These are phyloP conservation scores for Calycina marina DNA, from an alignment of 2,329 filamentous ascomycete species.

Conservation along the genomic window DNA sequence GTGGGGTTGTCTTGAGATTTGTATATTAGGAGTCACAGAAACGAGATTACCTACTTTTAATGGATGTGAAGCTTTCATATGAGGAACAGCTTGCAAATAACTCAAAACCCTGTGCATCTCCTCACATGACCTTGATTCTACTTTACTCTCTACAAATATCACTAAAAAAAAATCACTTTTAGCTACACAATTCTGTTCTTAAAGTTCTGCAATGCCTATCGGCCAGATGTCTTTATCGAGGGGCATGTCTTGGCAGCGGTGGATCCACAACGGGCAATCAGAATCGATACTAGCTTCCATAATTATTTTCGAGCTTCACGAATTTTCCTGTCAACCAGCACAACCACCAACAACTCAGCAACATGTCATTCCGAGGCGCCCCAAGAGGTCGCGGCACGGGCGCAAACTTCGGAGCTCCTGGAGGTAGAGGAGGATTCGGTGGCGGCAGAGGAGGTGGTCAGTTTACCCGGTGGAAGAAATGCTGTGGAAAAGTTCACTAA, in stretches of 20 bases:
- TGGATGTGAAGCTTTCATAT: too few relatives aligned
- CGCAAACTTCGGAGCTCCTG: conserved; percentile 33
- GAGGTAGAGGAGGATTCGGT: conserved; percentile 33
- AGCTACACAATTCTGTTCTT: too few relatives aligned
- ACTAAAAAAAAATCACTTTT: too few relatives aligned
- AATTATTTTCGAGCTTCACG: conserved; percentile 5
- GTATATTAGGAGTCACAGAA: too few relatives aligned
- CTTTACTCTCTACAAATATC: too few relatives aligned
- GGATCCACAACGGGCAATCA: conserved; percentile 2
- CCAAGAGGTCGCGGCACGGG: conserved; percentile 38
- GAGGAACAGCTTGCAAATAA: too few relatives aligned
- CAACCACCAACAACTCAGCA: conserved; percentile 26
- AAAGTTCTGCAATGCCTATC: too few relatives aligned
- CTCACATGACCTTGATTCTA: too few relatives aligned
- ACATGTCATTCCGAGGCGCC: conserved; percentile 38
- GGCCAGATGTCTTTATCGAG: too few relatives aligned
- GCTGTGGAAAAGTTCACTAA: conserved; percentile 9
- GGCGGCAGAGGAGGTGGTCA: conserved; percentile 30
- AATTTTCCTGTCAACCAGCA: conserved; percentile 13
- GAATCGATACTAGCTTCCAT: background rate
- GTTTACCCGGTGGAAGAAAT: conserved; percentile 4
- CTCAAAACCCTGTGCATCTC: too few relatives aligned
- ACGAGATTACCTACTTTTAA: too few relatives aligned
- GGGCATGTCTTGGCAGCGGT: background rate
- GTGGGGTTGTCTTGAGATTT: background rate